Evolutionary conservation across 306 rosid genomes (phyloP).

Genomic region (Senna tora): DNA sequence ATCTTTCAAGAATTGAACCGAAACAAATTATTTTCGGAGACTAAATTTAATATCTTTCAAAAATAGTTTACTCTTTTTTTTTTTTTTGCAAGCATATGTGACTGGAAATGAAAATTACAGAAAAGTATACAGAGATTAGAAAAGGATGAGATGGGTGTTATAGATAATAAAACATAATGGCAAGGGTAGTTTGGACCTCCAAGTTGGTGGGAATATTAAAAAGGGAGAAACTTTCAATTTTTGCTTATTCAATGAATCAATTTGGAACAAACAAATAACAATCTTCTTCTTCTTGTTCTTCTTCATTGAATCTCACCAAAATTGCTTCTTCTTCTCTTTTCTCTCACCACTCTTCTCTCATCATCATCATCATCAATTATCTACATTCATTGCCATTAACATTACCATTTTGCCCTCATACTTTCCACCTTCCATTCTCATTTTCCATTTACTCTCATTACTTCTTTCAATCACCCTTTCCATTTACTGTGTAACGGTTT

Average conservation of each 20-base stretch:
- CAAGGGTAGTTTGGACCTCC: slow-evolving; percentile 15
- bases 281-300: too few relatives aligned
- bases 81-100: too few relatives aligned
- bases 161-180: background rate
- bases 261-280: background rate
- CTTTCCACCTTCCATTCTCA: background rate
- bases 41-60: too few relatives aligned
- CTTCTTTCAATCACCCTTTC: background rate
- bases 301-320: background rate
- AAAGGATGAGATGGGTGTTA: background rate
- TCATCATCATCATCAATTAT: background rate
- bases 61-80: too few relatives aligned
- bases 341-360: background rate
- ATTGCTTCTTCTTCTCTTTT: background rate
- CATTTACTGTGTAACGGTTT: background rate
- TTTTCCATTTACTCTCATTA: background rate
- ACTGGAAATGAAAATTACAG: too few relatives aligned
- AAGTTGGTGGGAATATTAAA: slow-evolving; percentile 19
- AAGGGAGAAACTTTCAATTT: background rate
- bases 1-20: too few relatives aligned
- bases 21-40: too few relatives aligned
- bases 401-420: too few relatives aligned
- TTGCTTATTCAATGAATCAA: background rate
- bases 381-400: too few relatives aligned
- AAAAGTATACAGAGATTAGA: background rate